phyloP scores from a whole-genome alignment of 2,329 filamentous ascomycete species.

The Beauveria varroae region DNA sequence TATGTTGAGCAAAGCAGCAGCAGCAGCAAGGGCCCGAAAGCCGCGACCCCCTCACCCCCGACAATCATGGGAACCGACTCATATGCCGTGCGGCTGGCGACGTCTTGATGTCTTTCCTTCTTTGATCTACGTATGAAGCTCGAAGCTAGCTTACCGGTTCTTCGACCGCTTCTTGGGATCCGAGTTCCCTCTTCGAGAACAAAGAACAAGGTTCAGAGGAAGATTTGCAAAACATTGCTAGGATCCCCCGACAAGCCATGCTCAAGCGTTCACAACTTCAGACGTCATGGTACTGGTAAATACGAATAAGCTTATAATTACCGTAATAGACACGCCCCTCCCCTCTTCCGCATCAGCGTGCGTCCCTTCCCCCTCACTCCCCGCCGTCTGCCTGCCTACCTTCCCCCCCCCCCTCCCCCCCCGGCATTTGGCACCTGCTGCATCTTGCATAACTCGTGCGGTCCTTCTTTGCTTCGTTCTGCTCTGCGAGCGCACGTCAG shows the following conservation, averaged over 20 bases:
- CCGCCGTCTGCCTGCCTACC: neutral
- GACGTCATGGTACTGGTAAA: no score
- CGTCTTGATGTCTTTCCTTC: neutral
- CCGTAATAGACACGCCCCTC: neutral
- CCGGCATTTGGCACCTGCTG: neutral
- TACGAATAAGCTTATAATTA: no score
- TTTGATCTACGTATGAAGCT: neutral
- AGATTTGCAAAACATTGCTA: no score
- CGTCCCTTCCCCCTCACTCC: neutral
- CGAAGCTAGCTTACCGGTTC: no score
- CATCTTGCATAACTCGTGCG: constrained; percentile 1
- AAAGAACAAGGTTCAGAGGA: no score
- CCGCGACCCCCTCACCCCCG: neutral
- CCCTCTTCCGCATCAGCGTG: neutral
- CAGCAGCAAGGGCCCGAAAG: neutral
- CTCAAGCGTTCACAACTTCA: no score
- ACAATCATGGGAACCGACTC: neutral
- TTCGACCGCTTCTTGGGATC: no score
- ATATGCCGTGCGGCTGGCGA: neutral
- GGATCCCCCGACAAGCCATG: no score
- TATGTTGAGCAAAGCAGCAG: neutral
- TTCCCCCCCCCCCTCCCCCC: neutral
- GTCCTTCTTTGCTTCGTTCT: neutral
- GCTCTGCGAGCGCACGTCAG: neutral
- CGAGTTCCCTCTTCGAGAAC: no score